Percentiles rank a stretch among this genome's conserved stretches.
phyloP scores from a whole-genome alignment of 495 filamentous ascomycete genomes.

The Penicillium ucsense region DNA sequence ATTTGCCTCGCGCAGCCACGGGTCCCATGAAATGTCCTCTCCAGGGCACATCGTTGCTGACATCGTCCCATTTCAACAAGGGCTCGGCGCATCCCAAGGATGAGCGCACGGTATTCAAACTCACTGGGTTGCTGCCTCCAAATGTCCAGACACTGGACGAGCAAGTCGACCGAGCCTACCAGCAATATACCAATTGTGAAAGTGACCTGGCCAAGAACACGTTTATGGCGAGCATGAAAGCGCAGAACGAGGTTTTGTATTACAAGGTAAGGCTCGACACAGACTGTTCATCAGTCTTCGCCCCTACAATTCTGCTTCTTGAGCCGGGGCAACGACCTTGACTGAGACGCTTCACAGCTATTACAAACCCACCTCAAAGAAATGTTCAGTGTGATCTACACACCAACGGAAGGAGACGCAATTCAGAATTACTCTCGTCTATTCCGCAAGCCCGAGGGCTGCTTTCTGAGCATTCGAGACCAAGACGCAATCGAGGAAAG shows the following conservation, averaged over 20 bases:
- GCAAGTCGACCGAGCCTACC: slow-evolving; percentile 67
- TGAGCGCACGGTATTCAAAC: slow-evolving; percentile 59
- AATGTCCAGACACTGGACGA: slow-evolving; percentile 72
- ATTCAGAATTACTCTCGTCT: slow-evolving; percentile 76
- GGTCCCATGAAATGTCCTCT: slow-evolving; percentile 48
- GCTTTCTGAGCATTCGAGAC: slow-evolving; percentile 45
- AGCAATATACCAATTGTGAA: slow-evolving; percentile 56
- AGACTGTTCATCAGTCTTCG: too few species aligned
- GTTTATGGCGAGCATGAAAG: slow-evolving; percentile 69
- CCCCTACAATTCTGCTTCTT: too few species aligned
- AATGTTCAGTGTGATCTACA: slow-evolving; percentile 85
- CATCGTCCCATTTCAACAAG: slow-evolving; percentile 71
- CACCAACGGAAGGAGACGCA: slow-evolving; percentile 85
- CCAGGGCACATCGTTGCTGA: slow-evolving; percentile 52
- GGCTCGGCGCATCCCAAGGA: slow-evolving; percentile 64
- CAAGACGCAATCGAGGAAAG: slow-evolving; percentile 49
- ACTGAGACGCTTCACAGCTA: slow-evolving; percentile 25
- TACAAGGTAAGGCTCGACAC: slow-evolving; percentile 8
- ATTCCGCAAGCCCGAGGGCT: slow-evolving; percentile 69
- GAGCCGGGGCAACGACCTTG: too few species aligned
- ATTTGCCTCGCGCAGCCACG: slow-evolving; percentile 53
- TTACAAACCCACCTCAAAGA: slow-evolving; percentile 63
- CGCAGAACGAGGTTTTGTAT: slow-evolving; percentile 55
- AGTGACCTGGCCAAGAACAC: slow-evolving; percentile 70
- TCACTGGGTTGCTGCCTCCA: slow-evolving; percentile 62